These are phyloP conservation scores for Catharanthus roseus DNA, from an alignment of 257 asterid genomes.

Conservation along the genomic window DNA sequence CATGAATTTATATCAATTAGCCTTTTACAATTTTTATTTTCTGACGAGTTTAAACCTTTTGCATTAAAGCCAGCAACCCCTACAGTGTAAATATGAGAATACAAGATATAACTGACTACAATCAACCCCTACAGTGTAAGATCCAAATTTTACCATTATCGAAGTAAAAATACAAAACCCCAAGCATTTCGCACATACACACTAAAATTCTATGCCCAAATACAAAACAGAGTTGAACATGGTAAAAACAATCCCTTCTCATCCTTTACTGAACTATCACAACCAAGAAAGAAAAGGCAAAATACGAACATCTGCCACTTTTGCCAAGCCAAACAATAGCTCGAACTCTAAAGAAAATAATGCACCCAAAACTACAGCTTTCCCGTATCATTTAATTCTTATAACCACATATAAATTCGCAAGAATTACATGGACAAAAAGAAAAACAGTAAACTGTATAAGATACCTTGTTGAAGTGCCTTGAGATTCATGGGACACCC, in stretches of 20 bases:
- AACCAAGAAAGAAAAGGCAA: background rate
- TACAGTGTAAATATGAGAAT: background rate
- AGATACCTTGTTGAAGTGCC: conserved; percentile 14
- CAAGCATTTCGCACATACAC: background rate
- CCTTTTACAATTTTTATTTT: too few relatives aligned
- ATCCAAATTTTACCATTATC: background rate
- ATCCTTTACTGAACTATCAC: background rate
- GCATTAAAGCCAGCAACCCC: too few relatives aligned
- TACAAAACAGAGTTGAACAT: background rate
- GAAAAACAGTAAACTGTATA: background rate
- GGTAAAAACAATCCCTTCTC: background rate
- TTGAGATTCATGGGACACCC: background rate
- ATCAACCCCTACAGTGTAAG: background rate
- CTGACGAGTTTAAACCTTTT: too few relatives aligned
- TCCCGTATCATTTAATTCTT: background rate
- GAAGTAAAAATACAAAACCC: background rate
- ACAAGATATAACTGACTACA: background rate
- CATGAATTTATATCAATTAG: too few relatives aligned
- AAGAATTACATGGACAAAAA: background rate
- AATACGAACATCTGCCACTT: background rate
- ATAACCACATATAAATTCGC: background rate
- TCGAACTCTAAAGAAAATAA: background rate
- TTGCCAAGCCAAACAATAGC: background rate
- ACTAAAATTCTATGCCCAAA: background rate
- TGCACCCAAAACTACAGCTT: background rate